Evolutionary conservation across 1,139 yeast species (phyloP).

Genomic region (Zygoascus sp.): DNA sequence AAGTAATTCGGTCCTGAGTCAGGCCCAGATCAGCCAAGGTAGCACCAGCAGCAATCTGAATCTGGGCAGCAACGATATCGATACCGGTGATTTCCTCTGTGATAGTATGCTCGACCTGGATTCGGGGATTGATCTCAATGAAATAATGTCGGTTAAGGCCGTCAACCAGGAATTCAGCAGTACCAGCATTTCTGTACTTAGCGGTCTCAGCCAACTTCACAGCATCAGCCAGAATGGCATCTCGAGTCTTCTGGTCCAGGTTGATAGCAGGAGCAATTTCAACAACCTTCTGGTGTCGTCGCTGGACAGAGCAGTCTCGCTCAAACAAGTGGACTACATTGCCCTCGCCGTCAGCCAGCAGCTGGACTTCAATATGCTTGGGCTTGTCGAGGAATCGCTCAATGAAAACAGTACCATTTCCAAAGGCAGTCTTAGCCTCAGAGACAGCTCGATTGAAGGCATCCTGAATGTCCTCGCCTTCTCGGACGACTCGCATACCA

Average conservation of each 20-base stretch:
- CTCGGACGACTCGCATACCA: slow-evolving; percentile 98
- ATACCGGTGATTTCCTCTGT: slow-evolving; percentile 99
- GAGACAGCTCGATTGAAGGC: slow-evolving; percentile 92
- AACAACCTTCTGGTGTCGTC: slow-evolving; percentile 98
- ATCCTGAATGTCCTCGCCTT: slow-evolving; percentile 88
- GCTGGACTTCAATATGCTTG: slow-evolving; percentile 96
- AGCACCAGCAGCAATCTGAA: slow-evolving; percentile 99
- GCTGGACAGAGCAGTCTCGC: slow-evolving; percentile 98
- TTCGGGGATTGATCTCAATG: slow-evolving; percentile 97
- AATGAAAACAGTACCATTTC: slow-evolving; percentile 96
- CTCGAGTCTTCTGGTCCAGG: slow-evolving; percentile 73
- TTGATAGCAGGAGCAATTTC: slow-evolving; percentile 99
- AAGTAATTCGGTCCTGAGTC: slow-evolving; percentile 87
- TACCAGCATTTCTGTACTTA: slow-evolving; percentile 95
- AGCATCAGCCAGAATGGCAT: slow-evolving; percentile 90
- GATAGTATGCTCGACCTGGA: slow-evolving; percentile 97
- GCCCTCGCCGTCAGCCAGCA: slow-evolving; percentile 90
- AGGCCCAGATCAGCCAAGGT: slow-evolving; percentile 85
- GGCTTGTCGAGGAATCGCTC: slow-evolving; percentile 94
- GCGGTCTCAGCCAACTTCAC: slow-evolving; percentile 86
- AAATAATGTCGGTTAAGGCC: slow-evolving; percentile 92
- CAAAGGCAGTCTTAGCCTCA: slow-evolving; percentile 92
- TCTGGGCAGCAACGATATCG: slow-evolving; percentile 96
- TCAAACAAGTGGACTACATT: slow-evolving; percentile 94
- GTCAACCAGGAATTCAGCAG: slow-evolving; percentile 96